Percentiles rank a stretch among this genome's conserved stretches.
phyloP scores from a whole-genome alignment of 768 basidiomycete genomes.

The Leccinum fibrillosum region DNA sequence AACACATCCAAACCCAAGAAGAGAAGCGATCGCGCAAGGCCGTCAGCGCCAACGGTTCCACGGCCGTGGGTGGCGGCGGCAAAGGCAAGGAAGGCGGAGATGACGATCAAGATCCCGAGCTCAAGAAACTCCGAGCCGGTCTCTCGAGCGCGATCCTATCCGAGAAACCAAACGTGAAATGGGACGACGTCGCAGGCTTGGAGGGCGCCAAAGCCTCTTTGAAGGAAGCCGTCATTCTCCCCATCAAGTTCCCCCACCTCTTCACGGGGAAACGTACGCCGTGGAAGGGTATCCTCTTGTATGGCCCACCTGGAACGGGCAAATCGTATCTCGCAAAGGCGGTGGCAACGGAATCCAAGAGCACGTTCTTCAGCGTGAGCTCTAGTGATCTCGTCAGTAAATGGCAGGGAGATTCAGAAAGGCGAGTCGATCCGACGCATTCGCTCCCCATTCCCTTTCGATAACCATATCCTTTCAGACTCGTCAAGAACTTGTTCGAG shows the following conservation, averaged over 20 bases:
- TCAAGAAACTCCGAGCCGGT: slow-evolving; percentile 94
- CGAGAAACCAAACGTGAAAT: slow-evolving; percentile 93
- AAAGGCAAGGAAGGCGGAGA: slow-evolving; percentile 49
- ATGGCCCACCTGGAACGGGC: slow-evolving; percentile 97
- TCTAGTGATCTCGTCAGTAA: slow-evolving; percentile 96
- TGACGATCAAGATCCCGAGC: slow-evolving; percentile 85
- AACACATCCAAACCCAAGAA: slow-evolving; percentile 62
- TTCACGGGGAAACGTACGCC: slow-evolving; percentile 99
- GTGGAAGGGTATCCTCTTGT: slow-evolving; percentile 93
- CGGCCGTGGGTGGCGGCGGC: slow-evolving; percentile 37
- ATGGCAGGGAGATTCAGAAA: slow-evolving; percentile 99
- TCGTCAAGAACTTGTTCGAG: slow-evolving; percentile 94
- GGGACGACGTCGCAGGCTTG: slow-evolving; percentile 98
- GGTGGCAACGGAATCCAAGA: slow-evolving; percentile 98
- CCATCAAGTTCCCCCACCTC: slow-evolving; percentile 98
- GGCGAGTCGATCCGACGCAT: slow-evolving; percentile 47
- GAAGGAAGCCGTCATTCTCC: slow-evolving; percentile 98
- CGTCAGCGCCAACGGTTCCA: slow-evolving; percentile 47
- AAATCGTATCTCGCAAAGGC: slow-evolving; percentile 98
- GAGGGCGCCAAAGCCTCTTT: slow-evolving; percentile 93
- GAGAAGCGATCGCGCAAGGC: slow-evolving; percentile 54
- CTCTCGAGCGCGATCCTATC: slow-evolving; percentile 84
- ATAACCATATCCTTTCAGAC: slow-evolving; percentile 40
- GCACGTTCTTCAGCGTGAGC: slow-evolving; percentile 97
- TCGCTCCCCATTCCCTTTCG: background rate